Percentiles rank a stretch among this genome's conserved stretches.
These are phyloP conservation scores for Martiniozyma asiatica DNA, from an alignment of 1,139 yeast species.

Conservation along the genomic window DNA sequence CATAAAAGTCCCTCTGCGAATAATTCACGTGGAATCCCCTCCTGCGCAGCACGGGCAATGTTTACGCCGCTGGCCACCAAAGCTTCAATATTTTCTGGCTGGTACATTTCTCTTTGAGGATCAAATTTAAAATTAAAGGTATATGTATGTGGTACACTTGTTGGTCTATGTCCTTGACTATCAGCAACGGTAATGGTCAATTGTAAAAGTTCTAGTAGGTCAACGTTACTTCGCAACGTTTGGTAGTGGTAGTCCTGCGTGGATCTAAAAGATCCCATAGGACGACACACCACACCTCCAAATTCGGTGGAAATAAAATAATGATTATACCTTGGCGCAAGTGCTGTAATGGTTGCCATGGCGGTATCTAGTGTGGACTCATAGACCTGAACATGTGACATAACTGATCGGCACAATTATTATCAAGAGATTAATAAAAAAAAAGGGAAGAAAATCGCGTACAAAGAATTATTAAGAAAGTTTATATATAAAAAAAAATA, in stretches of 20 bases:
- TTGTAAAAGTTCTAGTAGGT: slow-evolving; percentile 74
- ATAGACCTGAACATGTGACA: too few species aligned
- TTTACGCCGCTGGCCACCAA: slow-evolving; percentile 78
- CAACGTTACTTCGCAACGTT: slow-evolving; percentile 85
- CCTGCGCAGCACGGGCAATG: slow-evolving; percentile 59
- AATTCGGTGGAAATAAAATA: slow-evolving; percentile 83
- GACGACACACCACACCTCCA: slow-evolving; percentile 93
- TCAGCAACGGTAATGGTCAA: slow-evolving; percentile 80
- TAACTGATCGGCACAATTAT: too few species aligned
- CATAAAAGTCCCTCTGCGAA: slow-evolving; percentile 81
- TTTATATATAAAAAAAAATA: too few species aligned
- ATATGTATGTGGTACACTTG: slow-evolving; percentile 72
- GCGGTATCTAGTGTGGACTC: slow-evolving; percentile 81
- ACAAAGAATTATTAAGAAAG: too few species aligned
- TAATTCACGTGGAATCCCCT: slow-evolving; percentile 68
- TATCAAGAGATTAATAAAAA: too few species aligned
- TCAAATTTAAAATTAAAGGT: slow-evolving; percentile 88
- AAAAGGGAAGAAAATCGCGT: too few species aligned
- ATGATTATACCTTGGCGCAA: slow-evolving; percentile 57
- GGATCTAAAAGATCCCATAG: slow-evolving; percentile 88
- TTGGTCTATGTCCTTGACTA: slow-evolving; percentile 63
- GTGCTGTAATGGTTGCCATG: slow-evolving; percentile 59
- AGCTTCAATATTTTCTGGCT: slow-evolving; percentile 62
- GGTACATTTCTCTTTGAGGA: slow-evolving; percentile 66
- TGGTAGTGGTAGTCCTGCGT: slow-evolving; percentile 93